Conservation (phyloP, 345 rosid genomes). For the Citrus hindsii region DNA sequence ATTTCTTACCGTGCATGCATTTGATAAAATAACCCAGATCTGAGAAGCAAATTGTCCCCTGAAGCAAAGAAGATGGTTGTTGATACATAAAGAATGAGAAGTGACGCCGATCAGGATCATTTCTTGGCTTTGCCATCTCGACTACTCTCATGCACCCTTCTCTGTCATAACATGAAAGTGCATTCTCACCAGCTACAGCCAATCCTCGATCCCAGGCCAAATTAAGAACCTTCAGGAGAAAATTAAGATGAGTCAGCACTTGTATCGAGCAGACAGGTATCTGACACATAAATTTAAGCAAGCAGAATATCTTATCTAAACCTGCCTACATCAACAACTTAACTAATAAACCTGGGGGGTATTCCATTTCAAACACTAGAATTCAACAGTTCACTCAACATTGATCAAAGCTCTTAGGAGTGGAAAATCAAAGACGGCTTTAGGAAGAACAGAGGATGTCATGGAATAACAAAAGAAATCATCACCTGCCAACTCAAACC, state of each 20-base stretch:
- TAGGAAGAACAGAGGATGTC: background rate
- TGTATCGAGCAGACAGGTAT: background rate
- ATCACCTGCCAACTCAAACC: slow-evolving; percentile 92
- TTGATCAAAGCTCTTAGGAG: background rate
- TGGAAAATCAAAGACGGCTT: background rate
- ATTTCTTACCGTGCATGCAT: slow-evolving; percentile 74
- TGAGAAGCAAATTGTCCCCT: slow-evolving; percentile 71
- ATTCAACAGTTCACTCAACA: background rate
- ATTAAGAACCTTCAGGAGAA: slow-evolving; percentile 59
- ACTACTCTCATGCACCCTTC: slow-evolving; percentile 71
- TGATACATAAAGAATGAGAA: slow-evolving; percentile 76
- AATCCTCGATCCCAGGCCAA: slow-evolving; percentile 87
- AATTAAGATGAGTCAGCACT: slow-evolving; percentile 7
- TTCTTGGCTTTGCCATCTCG: slow-evolving; percentile 83
- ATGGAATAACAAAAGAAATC: slow-evolving; percentile 2
- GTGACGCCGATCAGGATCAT: slow-evolving; percentile 70
- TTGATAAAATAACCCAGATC: slow-evolving; percentile 72
- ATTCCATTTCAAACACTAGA: background rate
- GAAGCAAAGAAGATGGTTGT: slow-evolving; percentile 70
- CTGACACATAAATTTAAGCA: background rate
- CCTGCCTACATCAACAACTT: background rate
- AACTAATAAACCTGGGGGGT: background rate
- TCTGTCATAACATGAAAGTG: slow-evolving; percentile 63
- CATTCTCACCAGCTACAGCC: slow-evolving; percentile 65
- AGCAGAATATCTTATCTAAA: background rate